Base-by-base conservation (phyloP, 345 rosid genomes). In the Heritiera littoralis region DNA sequence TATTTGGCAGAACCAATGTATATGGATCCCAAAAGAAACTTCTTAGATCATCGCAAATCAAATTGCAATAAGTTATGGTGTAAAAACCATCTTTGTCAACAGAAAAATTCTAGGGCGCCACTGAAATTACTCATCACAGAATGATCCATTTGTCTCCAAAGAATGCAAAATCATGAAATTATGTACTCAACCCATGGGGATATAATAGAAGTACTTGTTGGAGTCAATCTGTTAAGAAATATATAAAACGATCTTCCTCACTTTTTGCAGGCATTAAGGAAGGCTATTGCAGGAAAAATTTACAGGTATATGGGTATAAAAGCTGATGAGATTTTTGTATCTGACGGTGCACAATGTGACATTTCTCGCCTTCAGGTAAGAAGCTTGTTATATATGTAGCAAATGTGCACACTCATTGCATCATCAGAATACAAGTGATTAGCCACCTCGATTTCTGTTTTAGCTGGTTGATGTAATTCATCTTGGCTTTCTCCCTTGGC, bases 331-430 rank as follows among this genome's bases (percentile, higher is more conserved):
- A 77, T 90, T 77, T 89, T 90, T 77, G 81, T 90, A 76, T 90
- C 93, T 55, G 93, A 89, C 63, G 93, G 93, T 59, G 83, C 92
- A 80, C 91, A 89, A 78, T 86, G 92, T 66, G 90, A 90, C 82
- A 89, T 90, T 67, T 70, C 88, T 80, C 94, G 94, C 75, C 81
- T 90, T 75, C 91, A 88, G 88, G 90, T 90, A 69, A 38, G n/a
- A 52, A 60, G 5, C 41, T 7, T 40, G 32, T 23, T 49, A 49
- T 48, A 9, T 49, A 8, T 71, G 35, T 32, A 5, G 7, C 58
- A 14, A 49, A 5, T 30, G 9, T 72, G 56, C 75, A 32, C 9
- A 15, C 45, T 72, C 46, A 52, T 72, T 32, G 9, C 4, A 72
- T 72, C 61, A 72, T 7, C 45, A 30, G 60, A 32, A 72, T 15